Conservation (phyloP, 148 eudicot genomes). For the Heliamphora exappendiculata region DNA sequence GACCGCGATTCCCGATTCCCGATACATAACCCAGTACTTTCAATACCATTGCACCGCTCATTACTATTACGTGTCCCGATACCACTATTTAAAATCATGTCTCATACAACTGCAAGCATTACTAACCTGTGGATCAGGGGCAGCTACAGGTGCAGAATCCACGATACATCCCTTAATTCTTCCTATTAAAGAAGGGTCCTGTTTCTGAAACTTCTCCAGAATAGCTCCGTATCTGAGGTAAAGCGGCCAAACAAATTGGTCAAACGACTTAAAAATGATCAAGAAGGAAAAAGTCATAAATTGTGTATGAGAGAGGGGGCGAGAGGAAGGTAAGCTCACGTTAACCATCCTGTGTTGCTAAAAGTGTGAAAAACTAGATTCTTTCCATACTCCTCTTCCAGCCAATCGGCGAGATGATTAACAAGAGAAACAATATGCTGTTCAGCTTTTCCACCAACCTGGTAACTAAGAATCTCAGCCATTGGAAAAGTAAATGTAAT, state of each 20-base stretch:
- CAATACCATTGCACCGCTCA: too few species aligned
- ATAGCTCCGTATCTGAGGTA: slow-evolving; percentile 69
- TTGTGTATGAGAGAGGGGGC: not conserved
- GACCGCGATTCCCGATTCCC: too few species aligned
- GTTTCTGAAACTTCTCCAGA: slow-evolving; percentile 72
- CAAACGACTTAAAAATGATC: not conserved
- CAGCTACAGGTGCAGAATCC: slow-evolving; percentile 94
- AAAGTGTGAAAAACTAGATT: slow-evolving; percentile 93
- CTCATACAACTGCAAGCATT: not conserved
- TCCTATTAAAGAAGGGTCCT: slow-evolving; percentile 48
- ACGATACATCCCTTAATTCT: slow-evolving; percentile 85
- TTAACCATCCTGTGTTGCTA: slow-evolving; percentile 98
- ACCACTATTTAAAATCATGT: too few species aligned
- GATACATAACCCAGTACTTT: too few species aligned
- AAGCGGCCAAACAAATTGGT: slow-evolving; percentile 9
- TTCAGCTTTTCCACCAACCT: slow-evolving; percentile 92
- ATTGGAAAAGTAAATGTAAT: slow-evolving; percentile 95
- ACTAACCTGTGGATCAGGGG: slow-evolving; percentile 89
- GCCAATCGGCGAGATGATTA: slow-evolving; percentile 78
- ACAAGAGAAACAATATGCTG: slow-evolving; percentile 71
- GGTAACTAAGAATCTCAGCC: slow-evolving; percentile 83
- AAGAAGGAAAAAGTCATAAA: not conserved
- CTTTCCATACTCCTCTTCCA: slow-evolving; percentile 88
- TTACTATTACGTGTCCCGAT: too few species aligned
- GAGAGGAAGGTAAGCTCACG: slow-evolving; percentile 43